Evolutionary conservation across 192 early-diverging fungal species (phyloP).

Genomic region (Gaertneriomyces sp.): DNA sequence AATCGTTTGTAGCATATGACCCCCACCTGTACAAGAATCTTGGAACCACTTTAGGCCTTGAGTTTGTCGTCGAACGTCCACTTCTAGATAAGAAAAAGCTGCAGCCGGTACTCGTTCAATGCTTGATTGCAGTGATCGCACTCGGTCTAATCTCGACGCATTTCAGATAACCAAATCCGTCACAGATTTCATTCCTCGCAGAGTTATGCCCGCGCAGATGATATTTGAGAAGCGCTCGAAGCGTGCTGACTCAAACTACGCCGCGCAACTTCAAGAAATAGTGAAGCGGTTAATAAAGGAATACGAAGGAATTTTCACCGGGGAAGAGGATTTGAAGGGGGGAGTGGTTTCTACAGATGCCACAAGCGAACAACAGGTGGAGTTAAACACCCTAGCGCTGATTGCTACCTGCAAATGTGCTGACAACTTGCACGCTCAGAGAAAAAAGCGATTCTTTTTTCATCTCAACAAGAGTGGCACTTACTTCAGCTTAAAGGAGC

Average conservation of each 20-base stretch:
- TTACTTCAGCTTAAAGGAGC: slow-evolving; percentile 60
- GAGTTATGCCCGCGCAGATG: slow-evolving; percentile 39
- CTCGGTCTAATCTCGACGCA: too few relatives aligned
- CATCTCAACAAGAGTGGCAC: slow-evolving; percentile 59
- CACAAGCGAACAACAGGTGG: slow-evolving; percentile 40
- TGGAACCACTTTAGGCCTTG: slow-evolving; percentile 41
- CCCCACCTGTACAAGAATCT: slow-evolving; percentile 40
- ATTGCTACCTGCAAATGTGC: slow-evolving; percentile 12
- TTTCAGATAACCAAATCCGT: slow-evolving; percentile 55
- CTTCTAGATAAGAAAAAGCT: slow-evolving; percentile 57
- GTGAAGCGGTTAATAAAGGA: slow-evolving; percentile 49
- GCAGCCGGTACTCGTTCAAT: slow-evolving; percentile 39
- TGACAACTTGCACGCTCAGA: slow-evolving; percentile 19
- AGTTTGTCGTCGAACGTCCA: slow-evolving; percentile 46
- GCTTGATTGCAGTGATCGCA: too few relatives aligned
- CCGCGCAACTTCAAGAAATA: slow-evolving; percentile 46
- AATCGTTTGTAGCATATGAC: slow-evolving; percentile 7
- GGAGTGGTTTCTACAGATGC: not conserved
- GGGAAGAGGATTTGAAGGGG: not conserved
- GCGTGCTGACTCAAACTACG: slow-evolving; percentile 49
- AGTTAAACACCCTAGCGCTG: not conserved
- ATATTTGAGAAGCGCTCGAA: slow-evolving; percentile 45
- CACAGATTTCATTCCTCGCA: slow-evolving; percentile 49
- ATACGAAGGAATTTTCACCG: slow-evolving; percentile 30
- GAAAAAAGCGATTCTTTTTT: slow-evolving; percentile 54